Evolutionary conservation across 148 eudicot species (phyloP).

Genomic region (Fagopyrum tataricum): DNA sequence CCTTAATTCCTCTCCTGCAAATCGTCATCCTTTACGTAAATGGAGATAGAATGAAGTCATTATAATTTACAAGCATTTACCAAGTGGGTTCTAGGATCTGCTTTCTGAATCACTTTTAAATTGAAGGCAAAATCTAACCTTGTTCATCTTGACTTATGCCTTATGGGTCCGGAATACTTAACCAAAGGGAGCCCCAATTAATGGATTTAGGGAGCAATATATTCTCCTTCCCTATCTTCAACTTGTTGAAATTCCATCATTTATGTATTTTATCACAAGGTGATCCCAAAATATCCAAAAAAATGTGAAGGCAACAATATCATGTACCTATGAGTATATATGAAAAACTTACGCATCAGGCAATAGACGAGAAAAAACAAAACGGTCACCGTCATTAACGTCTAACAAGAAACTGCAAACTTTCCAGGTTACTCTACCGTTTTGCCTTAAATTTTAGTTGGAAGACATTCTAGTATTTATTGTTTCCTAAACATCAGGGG

Average conservation of each 20-base stretch:
- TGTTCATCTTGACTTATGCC: not conserved
- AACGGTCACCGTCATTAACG: constrained; percentile 83
- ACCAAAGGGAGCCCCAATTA: constrained; percentile 85
- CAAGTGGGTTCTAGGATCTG: not conserved
- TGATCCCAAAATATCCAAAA: not conserved
- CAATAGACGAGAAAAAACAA: constrained; percentile 82
- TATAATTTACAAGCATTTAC: not conserved
- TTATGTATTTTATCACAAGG: not conserved
- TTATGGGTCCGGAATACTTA: constrained; percentile 66
- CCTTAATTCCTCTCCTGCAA: constrained; percentile 38
- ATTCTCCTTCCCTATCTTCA: constrained; percentile 74
- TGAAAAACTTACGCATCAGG: constrained; percentile 48
- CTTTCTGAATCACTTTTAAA: not conserved
- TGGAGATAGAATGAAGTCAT: not conserved
- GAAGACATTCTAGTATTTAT: not conserved
- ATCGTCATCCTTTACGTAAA: constrained; percentile 32
- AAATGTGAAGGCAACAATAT: too few species aligned
- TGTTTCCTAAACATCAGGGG: too few species aligned
- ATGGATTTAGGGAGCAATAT: constrained; percentile 53
- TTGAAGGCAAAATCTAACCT: constrained; percentile 23
- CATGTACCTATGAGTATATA: not conserved
- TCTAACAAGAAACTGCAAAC: constrained; percentile 92
- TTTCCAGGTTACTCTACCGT: constrained; percentile 69
- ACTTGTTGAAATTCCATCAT: too few species aligned
- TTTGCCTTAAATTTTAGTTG: constrained; percentile 21